Base-by-base conservation (phyloP, 495 filamentous ascomycete species). In the Cenococcum geophilum region DNA sequence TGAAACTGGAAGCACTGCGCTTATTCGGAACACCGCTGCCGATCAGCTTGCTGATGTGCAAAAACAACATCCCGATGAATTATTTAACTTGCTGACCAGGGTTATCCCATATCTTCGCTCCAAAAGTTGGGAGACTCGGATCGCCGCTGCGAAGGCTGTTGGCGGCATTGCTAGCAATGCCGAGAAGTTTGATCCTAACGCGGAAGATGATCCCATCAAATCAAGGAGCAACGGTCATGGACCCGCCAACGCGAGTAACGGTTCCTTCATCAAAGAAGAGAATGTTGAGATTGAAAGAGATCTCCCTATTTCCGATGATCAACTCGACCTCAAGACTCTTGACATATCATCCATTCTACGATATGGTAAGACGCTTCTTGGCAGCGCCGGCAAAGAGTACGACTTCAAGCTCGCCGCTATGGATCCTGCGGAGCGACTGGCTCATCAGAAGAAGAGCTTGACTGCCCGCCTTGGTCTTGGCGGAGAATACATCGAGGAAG, bases 21-120 rank as follows among this genome's bases (percentile, higher is more conserved):
- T 97, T 57, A 97, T 98, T 60, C 87, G 95, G 58, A 93, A 96
- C 63, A 97, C 93, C 60, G 93, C 93, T 59, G 95, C 95, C 37
- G 88, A 93, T 70, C 93, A 98, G 76, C 82, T 98, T 40, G 92
- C 89, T 37, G 93, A 97, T 78, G 91, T 96, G 62, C 95, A 97
- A 74, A 97, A 95, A 71, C 86, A 92, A 64, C 95, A 97, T 70
- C 93, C 95, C 0, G 92, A 97, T 73, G 93, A 98, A 70, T 79
- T 97, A 3, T 97, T 97, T 74, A 97, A 97, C 67, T 80, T 98
- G 8, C 80, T 98, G n/a, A 90, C 90, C n/a, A 82, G 92, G 50
- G 92, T 98, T 45, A 83, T 97, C 18, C 91, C 95, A 1, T 97
- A 95, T 73, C 81, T 97, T 16, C 82, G 86, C 58, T 90, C 91